Evolutionary conservation across 495 filamentous ascomycete species (phyloP).

Genomic region (Peziza echinospora): DNA sequence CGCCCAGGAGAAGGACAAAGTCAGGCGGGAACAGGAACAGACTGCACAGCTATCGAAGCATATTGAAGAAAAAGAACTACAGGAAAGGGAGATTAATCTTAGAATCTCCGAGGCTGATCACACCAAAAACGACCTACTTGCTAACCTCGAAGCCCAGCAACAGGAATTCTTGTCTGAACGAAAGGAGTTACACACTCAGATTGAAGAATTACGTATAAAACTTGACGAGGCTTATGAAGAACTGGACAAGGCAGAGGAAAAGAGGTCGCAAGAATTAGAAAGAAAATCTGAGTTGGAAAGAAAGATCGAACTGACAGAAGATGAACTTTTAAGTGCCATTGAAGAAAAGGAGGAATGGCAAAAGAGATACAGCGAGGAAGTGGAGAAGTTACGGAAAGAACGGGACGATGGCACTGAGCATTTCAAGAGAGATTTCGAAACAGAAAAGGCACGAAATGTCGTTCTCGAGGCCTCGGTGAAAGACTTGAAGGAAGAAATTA

Average conservation of each 20-base stretch:
- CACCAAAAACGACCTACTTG: slow-evolving; percentile 83
- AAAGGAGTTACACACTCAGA: slow-evolving; percentile 54
- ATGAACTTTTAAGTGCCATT: slow-evolving; percentile 39
- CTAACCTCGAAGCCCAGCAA: slow-evolving; percentile 80
- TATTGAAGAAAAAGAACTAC: slow-evolving; percentile 31
- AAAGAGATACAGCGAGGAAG: slow-evolving; percentile 34
- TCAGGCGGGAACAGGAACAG: too few relatives aligned
- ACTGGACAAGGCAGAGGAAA: slow-evolving; percentile 62
- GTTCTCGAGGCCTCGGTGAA: slow-evolving; percentile 22
- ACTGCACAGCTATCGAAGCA: slow-evolving; percentile 36
- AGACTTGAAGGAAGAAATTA: slow-evolving; percentile 7
- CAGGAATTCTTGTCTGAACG: slow-evolving; percentile 73
- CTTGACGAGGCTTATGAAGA: slow-evolving; percentile 81
- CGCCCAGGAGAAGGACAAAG: slow-evolving; percentile 39
- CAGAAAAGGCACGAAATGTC: slow-evolving; percentile 27
- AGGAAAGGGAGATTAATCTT: slow-evolving; percentile 41
- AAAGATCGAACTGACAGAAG: slow-evolving; percentile 42
- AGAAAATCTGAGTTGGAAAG: slow-evolving; percentile 40
- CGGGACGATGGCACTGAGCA: slow-evolving; percentile 32
- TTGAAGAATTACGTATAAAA: slow-evolving; percentile 47
- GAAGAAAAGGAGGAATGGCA: slow-evolving; percentile 21
- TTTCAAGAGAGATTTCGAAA: slow-evolving; percentile 31
- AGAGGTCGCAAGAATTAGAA: slow-evolving; percentile 44
- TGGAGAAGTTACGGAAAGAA: slow-evolving; percentile 34
- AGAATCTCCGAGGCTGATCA: slow-evolving; percentile 43